These are phyloP conservation scores for Gentiana straminea DNA, from an alignment of 257 asterid species.

Conservation along the genomic window DNA sequence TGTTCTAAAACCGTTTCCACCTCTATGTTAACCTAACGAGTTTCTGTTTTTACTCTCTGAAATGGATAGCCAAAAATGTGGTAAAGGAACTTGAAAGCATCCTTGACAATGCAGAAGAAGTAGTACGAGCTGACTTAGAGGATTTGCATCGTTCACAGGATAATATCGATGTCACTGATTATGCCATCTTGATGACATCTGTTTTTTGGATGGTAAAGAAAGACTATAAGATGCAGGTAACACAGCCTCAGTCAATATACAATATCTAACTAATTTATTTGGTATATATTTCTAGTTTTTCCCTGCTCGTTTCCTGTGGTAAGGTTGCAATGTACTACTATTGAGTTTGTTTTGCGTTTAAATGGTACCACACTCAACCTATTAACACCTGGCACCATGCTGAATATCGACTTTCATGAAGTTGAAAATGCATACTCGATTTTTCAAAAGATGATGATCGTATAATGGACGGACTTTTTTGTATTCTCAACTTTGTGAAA, in stretches of 20 bases:
- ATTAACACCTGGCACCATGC: too few relatives aligned
- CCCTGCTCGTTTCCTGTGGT: not conserved
- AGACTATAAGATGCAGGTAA: constrained; percentile 88
- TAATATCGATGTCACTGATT: constrained; percentile 30
- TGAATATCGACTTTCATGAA: too few relatives aligned
- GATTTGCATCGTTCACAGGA: constrained; percentile 16
- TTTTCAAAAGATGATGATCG: too few relatives aligned
- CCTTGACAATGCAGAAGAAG: constrained; percentile 34
- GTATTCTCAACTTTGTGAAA: too few relatives aligned
- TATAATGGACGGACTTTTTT: too few relatives aligned
- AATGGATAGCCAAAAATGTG: constrained; percentile 38
- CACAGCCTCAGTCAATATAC: too few relatives aligned
- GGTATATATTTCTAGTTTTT: not conserved
- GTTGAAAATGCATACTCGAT: too few relatives aligned
- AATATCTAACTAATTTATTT: too few relatives aligned
- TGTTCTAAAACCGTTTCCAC: not conserved
- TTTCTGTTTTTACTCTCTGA: not conserved
- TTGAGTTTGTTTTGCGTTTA: too few relatives aligned
- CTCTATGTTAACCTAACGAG: not conserved
- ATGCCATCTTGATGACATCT: constrained; percentile 52
- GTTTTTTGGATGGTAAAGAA: constrained; percentile 57
- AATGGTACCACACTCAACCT: too few relatives aligned
- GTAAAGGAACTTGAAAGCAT: constrained; percentile 48
- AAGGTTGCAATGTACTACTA: too few relatives aligned
- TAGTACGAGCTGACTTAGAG: constrained; percentile 23